These are phyloP conservation scores for Fomitiporia mediterranea DNA, from an alignment of 1,284 basidiomycete genomes.

Conservation along the genomic window DNA sequence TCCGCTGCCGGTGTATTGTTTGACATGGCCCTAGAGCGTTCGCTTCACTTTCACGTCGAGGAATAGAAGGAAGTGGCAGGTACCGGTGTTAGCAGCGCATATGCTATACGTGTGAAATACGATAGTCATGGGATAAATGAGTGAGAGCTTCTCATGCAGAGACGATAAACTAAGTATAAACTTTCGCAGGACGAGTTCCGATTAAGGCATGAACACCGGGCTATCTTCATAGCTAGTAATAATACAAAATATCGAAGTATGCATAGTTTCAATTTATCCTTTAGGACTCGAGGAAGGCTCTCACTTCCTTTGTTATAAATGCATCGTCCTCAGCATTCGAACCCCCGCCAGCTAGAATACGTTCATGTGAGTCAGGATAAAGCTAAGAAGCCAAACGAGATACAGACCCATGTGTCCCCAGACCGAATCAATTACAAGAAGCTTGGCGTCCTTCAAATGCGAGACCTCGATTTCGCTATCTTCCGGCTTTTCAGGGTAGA, in stretches of 20 bases:
- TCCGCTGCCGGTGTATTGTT: too few relatives aligned
- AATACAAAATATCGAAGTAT: neutral
- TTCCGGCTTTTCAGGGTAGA: constrained; percentile 39
- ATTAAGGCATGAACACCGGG: too few relatives aligned
- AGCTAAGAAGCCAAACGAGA: too few relatives aligned
- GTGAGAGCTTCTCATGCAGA: too few relatives aligned
- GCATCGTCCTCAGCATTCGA: constrained; percentile 33
- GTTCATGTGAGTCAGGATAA: neutral
- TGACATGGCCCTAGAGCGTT: too few relatives aligned
- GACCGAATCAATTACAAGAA: constrained; percentile 49
- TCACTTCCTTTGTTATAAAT: constrained; percentile 37
- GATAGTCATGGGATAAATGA: too few relatives aligned
- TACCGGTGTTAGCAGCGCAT: too few relatives aligned
- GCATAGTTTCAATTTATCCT: neutral
- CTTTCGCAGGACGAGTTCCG: too few relatives aligned
- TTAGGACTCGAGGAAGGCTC: constrained; percentile 30
- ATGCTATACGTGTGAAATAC: too few relatives aligned
- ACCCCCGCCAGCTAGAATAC: constrained; percentile 38
- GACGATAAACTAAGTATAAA: too few relatives aligned
- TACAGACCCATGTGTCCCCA: constrained; percentile 54
- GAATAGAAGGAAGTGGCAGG: too few relatives aligned
- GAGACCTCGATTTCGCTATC: constrained; percentile 49
- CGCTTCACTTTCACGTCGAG: too few relatives aligned
- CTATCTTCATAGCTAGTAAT: neutral
- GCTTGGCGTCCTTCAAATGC: constrained; percentile 38